These are phyloP conservation scores for Yamadazyma triangularis DNA, from an alignment of 1,139 yeast species.

Conservation along the genomic window DNA sequence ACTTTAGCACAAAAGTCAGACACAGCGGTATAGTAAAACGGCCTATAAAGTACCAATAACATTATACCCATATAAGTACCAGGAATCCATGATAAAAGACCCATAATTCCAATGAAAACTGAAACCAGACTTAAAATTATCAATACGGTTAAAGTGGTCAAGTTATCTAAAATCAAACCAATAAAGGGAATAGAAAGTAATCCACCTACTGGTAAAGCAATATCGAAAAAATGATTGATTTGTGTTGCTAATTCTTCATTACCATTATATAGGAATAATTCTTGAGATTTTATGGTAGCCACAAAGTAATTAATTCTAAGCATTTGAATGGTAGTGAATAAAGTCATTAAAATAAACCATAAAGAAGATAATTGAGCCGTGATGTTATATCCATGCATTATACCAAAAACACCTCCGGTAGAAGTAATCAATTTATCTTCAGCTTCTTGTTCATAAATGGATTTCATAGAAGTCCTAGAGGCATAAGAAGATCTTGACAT, in stretches of 20 bases:
- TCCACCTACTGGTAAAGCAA: conserved; percentile 87
- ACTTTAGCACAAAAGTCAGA: conserved; percentile 90
- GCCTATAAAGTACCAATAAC: conserved; percentile 78
- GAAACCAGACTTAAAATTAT: conserved; percentile 51
- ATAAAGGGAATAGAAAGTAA: conserved; percentile 79
- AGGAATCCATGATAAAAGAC: conserved; percentile 52
- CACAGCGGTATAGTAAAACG: conserved; percentile 87
- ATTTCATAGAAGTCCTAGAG: conserved; percentile 38
- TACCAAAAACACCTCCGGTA: conserved; percentile 81
- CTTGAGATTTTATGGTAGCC: conserved; percentile 81
- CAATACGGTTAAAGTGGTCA: conserved; percentile 59
- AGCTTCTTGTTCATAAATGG: conserved; percentile 62
- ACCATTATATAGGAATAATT: conserved; percentile 52
- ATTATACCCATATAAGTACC: conserved; percentile 60
- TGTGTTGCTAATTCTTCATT: conserved; percentile 48
- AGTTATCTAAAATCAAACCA: conserved; percentile 74
- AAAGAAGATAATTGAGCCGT: conserved; percentile 62
- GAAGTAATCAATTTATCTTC: conserved; percentile 51
- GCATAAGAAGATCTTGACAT: conserved; percentile 28
- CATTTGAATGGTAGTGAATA: conserved; percentile 84
- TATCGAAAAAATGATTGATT: conserved; percentile 73
- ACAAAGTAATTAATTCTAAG: conserved; percentile 86
- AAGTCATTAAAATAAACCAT: conserved; percentile 76
- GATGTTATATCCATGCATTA: conserved; percentile 65
- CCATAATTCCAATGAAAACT: conserved; percentile 60